phyloP scores from a whole-genome alignment of 164 flowering plant genomes.

The Euptelea pleiosperma region DNA sequence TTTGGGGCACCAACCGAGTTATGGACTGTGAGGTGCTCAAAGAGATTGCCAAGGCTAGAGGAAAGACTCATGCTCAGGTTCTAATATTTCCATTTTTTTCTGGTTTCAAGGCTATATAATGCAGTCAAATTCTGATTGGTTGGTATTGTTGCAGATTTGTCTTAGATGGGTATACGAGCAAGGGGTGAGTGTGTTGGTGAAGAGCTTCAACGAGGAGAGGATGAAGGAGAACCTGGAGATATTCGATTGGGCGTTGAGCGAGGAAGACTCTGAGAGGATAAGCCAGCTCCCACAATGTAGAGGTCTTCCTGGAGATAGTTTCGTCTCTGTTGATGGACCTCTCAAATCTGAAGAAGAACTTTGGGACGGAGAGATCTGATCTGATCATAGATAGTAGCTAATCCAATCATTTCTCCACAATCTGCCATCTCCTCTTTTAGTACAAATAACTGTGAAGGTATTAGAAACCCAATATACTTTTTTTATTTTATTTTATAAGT shows the following conservation, averaged over 20 bases:
- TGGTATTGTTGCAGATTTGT: conserved; percentile 6
- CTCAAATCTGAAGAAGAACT: conserved; percentile 14
- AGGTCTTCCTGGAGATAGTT: neutral
- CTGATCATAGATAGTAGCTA: neutral
- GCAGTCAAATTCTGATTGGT: neutral
- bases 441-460: too few species aligned
- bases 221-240: conserved; percentile 17
- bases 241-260: conserved; percentile 12
- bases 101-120: neutral
- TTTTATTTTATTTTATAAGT: too few species aligned
- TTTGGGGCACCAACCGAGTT: conserved; percentile 21
- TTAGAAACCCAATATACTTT: too few species aligned
- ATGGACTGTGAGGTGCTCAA: conserved; percentile 22
- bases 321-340: conserved; percentile 6
- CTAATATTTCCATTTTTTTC: neutral
- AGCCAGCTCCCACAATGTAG: conserved; percentile 12
- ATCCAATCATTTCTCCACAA: too few species aligned
- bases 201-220: conserved; percentile 14
- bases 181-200: conserved; percentile 15
- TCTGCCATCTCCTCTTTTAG: too few species aligned
- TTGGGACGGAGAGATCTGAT: conserved; percentile 20
- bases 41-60: conserved; percentile 24
- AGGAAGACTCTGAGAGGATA: conserved; percentile 8
- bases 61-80: conserved; percentile 32
- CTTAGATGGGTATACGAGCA: conserved; percentile 24